Percentiles rank a stretch among this genome's conserved stretches.
These are phyloP conservation scores for Fusarium globosum DNA, from an alignment of 2,329 filamentous ascomycete species.

Conservation along the genomic window DNA sequence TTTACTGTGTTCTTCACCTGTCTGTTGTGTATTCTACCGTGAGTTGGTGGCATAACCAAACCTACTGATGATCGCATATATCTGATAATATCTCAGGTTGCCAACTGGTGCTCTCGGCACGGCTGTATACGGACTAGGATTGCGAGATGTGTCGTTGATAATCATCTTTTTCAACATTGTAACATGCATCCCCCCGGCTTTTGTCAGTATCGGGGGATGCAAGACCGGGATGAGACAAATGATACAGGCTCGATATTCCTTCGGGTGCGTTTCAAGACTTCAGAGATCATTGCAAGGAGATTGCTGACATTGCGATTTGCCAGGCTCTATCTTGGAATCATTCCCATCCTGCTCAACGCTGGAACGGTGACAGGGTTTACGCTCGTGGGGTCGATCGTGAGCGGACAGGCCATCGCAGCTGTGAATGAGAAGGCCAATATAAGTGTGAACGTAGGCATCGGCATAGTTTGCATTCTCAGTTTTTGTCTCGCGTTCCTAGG, in stretches of 20 bases:
- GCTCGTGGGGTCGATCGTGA: constrained; percentile 66
- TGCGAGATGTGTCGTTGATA: constrained; percentile 66
- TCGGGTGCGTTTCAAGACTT: constrained; percentile 54
- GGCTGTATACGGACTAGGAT: constrained; percentile 61
- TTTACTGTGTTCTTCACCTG: constrained; percentile 72
- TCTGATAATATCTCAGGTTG: constrained; percentile 52
- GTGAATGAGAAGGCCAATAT: constrained; percentile 56
- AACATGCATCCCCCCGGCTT: constrained; percentile 65
- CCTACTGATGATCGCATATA: neutral
- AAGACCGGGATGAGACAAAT: constrained; percentile 69
- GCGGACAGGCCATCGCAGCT: constrained; percentile 63
- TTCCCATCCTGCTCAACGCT: constrained; percentile 65
- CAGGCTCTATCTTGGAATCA: constrained; percentile 60
- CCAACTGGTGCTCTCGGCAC: constrained; percentile 70
- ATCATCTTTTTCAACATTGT: constrained; percentile 69
- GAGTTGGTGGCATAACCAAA: constrained; percentile 43
- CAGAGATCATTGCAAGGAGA: neutral
- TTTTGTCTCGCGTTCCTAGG: constrained; percentile 67
- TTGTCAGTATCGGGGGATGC: constrained; percentile 65
- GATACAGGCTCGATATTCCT: constrained; percentile 70
- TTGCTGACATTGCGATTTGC: constrained; percentile 7
- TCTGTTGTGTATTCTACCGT: constrained; percentile 68
- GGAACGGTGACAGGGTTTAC: constrained; percentile 69
- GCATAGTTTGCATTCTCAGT: constrained; percentile 64
- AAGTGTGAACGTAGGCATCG: constrained; percentile 65